These are phyloP conservation scores for Fragilaria crotonensis DNA, from an alignment of 108 stramenopile species.

Conservation along the genomic window DNA sequence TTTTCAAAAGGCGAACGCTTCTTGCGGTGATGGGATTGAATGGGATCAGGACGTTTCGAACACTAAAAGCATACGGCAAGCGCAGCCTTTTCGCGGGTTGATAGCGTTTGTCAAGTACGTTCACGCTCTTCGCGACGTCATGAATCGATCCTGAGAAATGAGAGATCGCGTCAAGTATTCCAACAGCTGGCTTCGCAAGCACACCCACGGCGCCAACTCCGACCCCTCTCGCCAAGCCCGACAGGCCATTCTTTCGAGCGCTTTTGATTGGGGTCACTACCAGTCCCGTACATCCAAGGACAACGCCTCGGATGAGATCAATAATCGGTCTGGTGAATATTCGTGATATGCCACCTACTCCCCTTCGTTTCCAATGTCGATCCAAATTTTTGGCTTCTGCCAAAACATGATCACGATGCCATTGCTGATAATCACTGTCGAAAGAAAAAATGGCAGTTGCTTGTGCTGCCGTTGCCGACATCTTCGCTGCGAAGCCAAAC, in stretches of 20 bases:
- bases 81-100: constrained; percentile 55
- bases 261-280: constrained; percentile 67
- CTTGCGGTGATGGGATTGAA: constrained; percentile 46
- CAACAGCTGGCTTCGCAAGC: constrained; percentile 74
- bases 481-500: constrained; percentile 80
- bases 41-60: constrained; percentile 50
- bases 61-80: constrained; percentile 69
- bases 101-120: constrained; percentile 63
- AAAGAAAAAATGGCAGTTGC: constrained; percentile 57
- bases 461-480: constrained; percentile 59
- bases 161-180: constrained; percentile 71
- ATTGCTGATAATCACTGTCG: constrained; percentile 68
- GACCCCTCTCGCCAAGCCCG: constrained; percentile 55
- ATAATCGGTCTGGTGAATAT: constrained; percentile 59
- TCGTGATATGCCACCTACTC: constrained; percentile 37
- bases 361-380: constrained; percentile 54
- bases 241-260: constrained; percentile 36
- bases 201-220: constrained; percentile 62
- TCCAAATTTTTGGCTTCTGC: constrained; percentile 60
- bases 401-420: constrained; percentile 61
- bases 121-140: constrained; percentile 74
- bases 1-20: constrained; percentile 46
- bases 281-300: constrained; percentile 61
- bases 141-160: constrained; percentile 68
- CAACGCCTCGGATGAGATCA: constrained; percentile 68